Conservation (phyloP, 441 rosid species). For the Biscutella laevigata region DNA sequence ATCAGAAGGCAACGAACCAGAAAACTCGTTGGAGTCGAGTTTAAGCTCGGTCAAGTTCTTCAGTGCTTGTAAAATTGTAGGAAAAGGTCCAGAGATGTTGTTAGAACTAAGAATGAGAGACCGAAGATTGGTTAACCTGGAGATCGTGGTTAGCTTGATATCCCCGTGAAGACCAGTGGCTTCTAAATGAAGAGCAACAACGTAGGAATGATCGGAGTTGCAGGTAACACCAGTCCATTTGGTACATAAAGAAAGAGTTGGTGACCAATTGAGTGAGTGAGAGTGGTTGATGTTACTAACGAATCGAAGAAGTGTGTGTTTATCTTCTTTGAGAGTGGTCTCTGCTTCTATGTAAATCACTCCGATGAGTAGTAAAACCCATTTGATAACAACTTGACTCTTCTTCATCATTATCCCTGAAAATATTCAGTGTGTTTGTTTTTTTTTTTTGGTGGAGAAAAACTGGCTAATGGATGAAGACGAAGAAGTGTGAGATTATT, state of each 20-base stretch:
- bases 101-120: conserved; percentile 57
- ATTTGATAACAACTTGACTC: conserved; percentile 33
- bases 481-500: conserved; percentile 16
- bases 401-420: conserved; percentile 33
- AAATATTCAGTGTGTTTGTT: too few species aligned
- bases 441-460: neutral
- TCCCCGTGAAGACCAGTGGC: conserved; percentile 41
- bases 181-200: conserved; percentile 47
- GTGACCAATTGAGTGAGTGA: conserved; percentile 48
- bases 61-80: conserved; percentile 45
- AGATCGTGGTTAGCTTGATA: conserved; percentile 45
- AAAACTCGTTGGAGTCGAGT: conserved; percentile 59
- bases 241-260: conserved; percentile 37
- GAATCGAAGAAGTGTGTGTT: conserved; percentile 60
- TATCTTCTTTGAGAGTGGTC: conserved; percentile 35
- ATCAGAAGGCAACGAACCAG: conserved; percentile 56
- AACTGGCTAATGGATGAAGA: conserved; percentile 21
- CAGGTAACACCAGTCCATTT: conserved; percentile 75
- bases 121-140: conserved; percentile 47
- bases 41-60: conserved; percentile 42
- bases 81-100: conserved; percentile 57
- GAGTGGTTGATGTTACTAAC: conserved; percentile 31
- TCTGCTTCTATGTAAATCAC: conserved; percentile 40
- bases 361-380: conserved; percentile 29
- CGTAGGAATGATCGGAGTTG: conserved; percentile 39